Base-by-base conservation (phyloP, 306 rosid genomes). In the Quercus cerris region DNA sequence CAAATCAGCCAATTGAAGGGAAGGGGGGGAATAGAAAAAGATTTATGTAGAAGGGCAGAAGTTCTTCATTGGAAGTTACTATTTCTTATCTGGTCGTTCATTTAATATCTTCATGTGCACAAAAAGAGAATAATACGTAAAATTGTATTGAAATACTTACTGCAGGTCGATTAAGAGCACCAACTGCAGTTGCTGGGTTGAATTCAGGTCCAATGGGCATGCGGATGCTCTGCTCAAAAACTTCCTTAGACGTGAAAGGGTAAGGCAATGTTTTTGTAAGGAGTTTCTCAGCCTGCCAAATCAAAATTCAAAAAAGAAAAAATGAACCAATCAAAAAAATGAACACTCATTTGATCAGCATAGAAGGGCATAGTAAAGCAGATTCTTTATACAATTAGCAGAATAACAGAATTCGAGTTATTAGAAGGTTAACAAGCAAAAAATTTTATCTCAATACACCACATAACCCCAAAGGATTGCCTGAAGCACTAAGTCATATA, bases 121-220 rank as follows among this genome's bases (percentile, higher is more conserved):
- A 49, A 74, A 70, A 83, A 25, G 63, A 58, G 22, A 8, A 3
- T 1, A 14, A 25, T 3, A 63, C 20, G 35, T 55, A 76, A 59
- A 81, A 83, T 17, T 76, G 80, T 78, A 33, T 17, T 15, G 61
- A 83, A 54, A 74, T 38, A 86, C 97, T 87, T 86, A 93, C 99
- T 75, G 87, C 98, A 6, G 99, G 99, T 44, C 97, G 96, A 76
- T 71, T 93, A 77, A 95, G 98, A 81, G 87, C 83, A 54, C 92
- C 94, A 44, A 85, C 73, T 5, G 89, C 80, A 20, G 87, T 86
- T 77, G 94, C 88, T 1, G 99, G 99, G 87, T 93, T 95, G 81
- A 81, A 91, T 76, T 95, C 99, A n/a, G 99, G 98, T 81, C 97
- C 99, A 17, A 95, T 81, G 56, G 99, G 99, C 87, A 89, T 77